Percentiles rank a stretch among this genome's conserved stretches.
phyloP scores from a whole-genome alignment of 1,139 yeast genomes.

The Yamadazyma atlantica region DNA sequence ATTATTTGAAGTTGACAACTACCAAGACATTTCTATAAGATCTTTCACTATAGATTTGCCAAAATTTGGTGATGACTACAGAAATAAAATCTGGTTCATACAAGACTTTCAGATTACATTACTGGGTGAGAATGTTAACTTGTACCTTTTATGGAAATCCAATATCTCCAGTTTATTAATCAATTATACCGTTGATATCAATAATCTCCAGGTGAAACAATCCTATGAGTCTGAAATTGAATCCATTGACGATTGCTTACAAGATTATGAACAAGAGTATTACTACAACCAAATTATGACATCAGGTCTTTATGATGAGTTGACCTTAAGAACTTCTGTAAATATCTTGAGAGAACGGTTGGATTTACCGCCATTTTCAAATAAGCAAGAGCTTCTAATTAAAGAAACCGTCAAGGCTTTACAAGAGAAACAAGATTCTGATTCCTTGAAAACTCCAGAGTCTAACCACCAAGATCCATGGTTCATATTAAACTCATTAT shows the following conservation, averaged over 20 bases:
- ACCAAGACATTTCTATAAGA: conserved; percentile 24
- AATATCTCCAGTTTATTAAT: conserved; percentile 52
- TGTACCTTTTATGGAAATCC: conserved; percentile 59
- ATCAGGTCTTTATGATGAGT: conserved; percentile 44
- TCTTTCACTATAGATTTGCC: conserved; percentile 25
- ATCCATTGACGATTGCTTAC: conserved; percentile 20
- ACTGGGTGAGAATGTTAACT: conserved; percentile 23
- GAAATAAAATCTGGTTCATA: conserved; percentile 48
- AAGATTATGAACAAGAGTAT: conserved; percentile 31
- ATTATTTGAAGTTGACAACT: conserved; percentile 21
- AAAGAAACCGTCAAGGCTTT: conserved; percentile 22
- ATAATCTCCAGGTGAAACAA: conserved; percentile 18
- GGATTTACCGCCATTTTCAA: conserved; percentile 6
- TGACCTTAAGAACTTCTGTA: conserved; percentile 43
- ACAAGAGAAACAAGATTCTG: conserved; percentile 5
- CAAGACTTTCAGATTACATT: conserved; percentile 37
- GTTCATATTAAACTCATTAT: conserved; percentile 60
- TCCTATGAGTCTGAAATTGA: conserved; percentile 10
- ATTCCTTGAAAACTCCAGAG: background rate
- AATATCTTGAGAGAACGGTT: conserved; percentile 31
- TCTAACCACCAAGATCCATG: conserved; percentile 29
- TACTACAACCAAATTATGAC: conserved; percentile 47
- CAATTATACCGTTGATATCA: conserved; percentile 19
- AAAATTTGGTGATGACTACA: conserved; percentile 12
- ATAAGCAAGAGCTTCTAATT: conserved; percentile 12